Evolutionary conservation across 306 rosid species (phyloP).

Genomic region (Ammopiptanthus mongolicus): DNA sequence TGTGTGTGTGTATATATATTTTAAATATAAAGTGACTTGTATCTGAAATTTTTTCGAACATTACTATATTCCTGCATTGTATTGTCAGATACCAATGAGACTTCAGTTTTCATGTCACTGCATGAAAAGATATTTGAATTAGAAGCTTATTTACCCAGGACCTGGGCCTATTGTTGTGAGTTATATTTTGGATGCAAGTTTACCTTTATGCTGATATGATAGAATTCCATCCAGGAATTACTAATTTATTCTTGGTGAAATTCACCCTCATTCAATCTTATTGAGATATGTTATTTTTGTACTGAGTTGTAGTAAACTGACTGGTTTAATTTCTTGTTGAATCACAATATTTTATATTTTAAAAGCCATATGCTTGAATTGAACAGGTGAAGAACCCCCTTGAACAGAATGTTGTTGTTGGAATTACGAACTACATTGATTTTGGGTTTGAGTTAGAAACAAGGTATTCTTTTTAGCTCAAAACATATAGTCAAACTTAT

Average conservation of each 20-base stretch:
- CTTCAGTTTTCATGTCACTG: neutral
- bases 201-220: neutral
- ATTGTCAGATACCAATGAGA: neutral
- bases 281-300: neutral
- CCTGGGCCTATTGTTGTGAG: neutral
- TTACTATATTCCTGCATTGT: neutral
- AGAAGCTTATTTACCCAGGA: neutral
- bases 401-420: constrained; percentile 73
- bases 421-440: constrained; percentile 93
- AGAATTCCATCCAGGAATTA: neutral
- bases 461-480: constrained; percentile 41
- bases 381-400: constrained; percentile 89
- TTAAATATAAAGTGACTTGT: neutral
- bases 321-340: neutral
- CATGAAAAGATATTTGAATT: neutral
- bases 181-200: neutral
- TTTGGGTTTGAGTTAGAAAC: constrained; percentile 90
- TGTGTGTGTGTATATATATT: too few species aligned
- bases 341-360: constrained; percentile 4
- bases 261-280: neutral
- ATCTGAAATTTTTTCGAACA: neutral
- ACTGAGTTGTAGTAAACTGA: neutral
- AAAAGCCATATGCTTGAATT: constrained; percentile 28
- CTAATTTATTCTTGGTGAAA: neutral
- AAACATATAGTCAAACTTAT: constrained; percentile 6